Evolutionary conservation across 2,329 filamentous ascomycete species (phyloP).

Genomic region (Eutypa lata): DNA sequence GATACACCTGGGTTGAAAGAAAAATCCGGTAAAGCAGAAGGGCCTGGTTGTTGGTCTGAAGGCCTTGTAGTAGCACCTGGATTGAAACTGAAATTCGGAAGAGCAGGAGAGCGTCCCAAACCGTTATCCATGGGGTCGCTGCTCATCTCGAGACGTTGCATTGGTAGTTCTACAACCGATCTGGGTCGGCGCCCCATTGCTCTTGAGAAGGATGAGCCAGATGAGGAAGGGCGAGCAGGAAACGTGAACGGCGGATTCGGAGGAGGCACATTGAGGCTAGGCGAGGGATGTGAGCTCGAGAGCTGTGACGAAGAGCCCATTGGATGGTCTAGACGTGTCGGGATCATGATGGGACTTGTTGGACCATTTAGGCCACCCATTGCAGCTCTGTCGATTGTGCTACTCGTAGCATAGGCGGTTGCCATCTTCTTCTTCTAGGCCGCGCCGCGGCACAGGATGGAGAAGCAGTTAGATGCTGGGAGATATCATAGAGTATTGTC

Average conservation of each 20-base stretch:
- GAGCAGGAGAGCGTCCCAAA: slow-evolving; percentile 19
- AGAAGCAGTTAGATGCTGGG: slow-evolving; percentile 20
- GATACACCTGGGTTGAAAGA: slow-evolving; percentile 51
- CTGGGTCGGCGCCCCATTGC: slow-evolving; percentile 48
- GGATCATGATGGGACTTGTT: slow-evolving; percentile 21
- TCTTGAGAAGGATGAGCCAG: slow-evolving; percentile 46
- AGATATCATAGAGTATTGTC: slow-evolving; percentile 25
- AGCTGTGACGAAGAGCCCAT: slow-evolving; percentile 18
- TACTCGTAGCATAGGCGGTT: slow-evolving; percentile 34
- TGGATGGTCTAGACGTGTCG: slow-evolving; percentile 26
- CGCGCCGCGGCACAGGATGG: slow-evolving; percentile 29
- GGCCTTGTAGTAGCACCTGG: slow-evolving; percentile 27
- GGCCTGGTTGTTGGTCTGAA: slow-evolving; percentile 29
- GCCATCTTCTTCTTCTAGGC: slow-evolving; percentile 30
- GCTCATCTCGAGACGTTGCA: slow-evolving; percentile 13
- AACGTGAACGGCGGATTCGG: slow-evolving; percentile 67
- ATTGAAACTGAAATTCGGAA: slow-evolving; percentile 32
- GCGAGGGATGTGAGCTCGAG: slow-evolving; percentile 31
- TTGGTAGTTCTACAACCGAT: slow-evolving; percentile 45
- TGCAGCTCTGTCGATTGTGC: slow-evolving; percentile 25
- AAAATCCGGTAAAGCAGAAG: slow-evolving; percentile 50
- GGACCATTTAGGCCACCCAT: slow-evolving; percentile 17
- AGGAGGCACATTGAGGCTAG: slow-evolving; percentile 38
- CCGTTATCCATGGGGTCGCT: slow-evolving; percentile 9
- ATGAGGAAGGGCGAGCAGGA: slow-evolving; percentile 47